Evolutionary conservation across 2,329 filamentous ascomycete species (phyloP).

Genomic region (Thyridium curvatum): DNA sequence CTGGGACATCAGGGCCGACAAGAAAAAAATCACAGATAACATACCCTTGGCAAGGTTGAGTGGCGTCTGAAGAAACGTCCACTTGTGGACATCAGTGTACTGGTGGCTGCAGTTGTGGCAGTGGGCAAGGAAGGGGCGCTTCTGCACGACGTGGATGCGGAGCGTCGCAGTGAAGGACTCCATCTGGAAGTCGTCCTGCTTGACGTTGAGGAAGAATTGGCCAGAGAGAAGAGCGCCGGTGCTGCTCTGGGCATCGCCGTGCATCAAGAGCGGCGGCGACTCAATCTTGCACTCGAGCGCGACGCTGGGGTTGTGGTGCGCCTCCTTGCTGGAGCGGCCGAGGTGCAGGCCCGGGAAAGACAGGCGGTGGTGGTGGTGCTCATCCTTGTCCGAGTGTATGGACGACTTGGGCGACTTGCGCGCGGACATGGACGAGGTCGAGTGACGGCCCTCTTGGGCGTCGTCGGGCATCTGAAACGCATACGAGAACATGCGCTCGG

Average conservation of each 20-base stretch:
- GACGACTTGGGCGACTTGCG: constrained; percentile 4
- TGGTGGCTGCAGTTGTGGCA: constrained; percentile 72
- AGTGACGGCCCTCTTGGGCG: constrained; percentile 15
- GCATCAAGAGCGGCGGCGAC: constrained; percentile 80
- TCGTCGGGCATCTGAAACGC: constrained; percentile 28
- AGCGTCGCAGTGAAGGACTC: constrained; percentile 69
- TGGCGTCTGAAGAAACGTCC: constrained; percentile 65
- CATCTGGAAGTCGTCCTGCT: constrained; percentile 59
- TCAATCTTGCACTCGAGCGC: constrained; percentile 60
- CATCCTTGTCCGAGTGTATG: constrained; percentile 14
- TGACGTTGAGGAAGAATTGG: constrained; percentile 68
- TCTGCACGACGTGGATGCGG: constrained; percentile 64
- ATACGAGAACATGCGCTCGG: constrained; percentile 26
- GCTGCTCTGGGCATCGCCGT: constrained; percentile 67
- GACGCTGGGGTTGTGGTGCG: constrained; percentile 30
- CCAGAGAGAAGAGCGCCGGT: constrained; percentile 82
- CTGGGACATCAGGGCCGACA: neutral
- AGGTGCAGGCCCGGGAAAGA: constrained; percentile 35
- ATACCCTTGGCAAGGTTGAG: constrained; percentile 43
- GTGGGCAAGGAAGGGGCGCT: constrained; percentile 73
- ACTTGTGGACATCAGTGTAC: constrained; percentile 68
- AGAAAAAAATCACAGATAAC: constrained; percentile 6
- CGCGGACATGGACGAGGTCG: constrained; percentile 6
- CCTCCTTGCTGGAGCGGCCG: constrained; percentile 33
- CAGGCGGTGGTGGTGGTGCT: constrained; percentile 26